Conservation (phyloP, 495 filamentous ascomycete genomes). For the Podospora comata region DNA sequence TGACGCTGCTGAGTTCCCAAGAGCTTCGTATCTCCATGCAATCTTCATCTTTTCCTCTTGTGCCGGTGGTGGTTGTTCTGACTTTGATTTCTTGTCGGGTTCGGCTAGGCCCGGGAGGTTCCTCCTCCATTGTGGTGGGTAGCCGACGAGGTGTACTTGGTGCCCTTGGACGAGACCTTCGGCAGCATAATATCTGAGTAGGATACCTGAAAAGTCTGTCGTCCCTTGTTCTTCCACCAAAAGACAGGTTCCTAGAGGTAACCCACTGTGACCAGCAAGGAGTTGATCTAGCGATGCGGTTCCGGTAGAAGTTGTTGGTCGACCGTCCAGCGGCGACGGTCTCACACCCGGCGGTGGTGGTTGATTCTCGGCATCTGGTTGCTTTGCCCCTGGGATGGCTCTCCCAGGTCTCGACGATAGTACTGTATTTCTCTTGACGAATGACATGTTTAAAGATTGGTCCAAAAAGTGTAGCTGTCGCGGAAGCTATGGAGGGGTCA, state of each 20-base stretch:
- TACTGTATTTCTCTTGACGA: conserved; percentile 81
- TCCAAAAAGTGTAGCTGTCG: neutral
- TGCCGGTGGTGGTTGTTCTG: conserved; percentile 34
- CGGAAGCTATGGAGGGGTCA: neutral
- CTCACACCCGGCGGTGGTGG: conserved; percentile 64
- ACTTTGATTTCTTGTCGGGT: conserved; percentile 41
- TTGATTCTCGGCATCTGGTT: conserved; percentile 34
- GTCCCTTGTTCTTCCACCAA: conserved; percentile 91
- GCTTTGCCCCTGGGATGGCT: conserved; percentile 29
- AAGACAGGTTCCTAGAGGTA: conserved; percentile 75
- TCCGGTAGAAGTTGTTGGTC: conserved; percentile 87
- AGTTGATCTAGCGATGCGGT: conserved; percentile 78
- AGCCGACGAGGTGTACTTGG: conserved; percentile 76
- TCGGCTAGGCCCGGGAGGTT: conserved; percentile 74
- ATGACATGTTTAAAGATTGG: conserved; percentile 61
- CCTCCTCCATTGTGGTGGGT: conserved; percentile 73
- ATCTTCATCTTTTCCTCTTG: conserved; percentile 89
- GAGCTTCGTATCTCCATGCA: conserved; percentile 90
- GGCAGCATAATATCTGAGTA: conserved; percentile 86
- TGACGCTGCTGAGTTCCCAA: conserved; percentile 59
- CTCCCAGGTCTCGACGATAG: conserved; percentile 43
- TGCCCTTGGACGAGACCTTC: conserved; percentile 94
- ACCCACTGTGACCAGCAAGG: conserved; percentile 83
- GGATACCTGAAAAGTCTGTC: conserved; percentile 83
- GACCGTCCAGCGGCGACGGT: conserved; percentile 85